phyloP scores from a whole-genome alignment of 352 stramenopile species.

The Phytophthora pseudosyringae region DNA sequence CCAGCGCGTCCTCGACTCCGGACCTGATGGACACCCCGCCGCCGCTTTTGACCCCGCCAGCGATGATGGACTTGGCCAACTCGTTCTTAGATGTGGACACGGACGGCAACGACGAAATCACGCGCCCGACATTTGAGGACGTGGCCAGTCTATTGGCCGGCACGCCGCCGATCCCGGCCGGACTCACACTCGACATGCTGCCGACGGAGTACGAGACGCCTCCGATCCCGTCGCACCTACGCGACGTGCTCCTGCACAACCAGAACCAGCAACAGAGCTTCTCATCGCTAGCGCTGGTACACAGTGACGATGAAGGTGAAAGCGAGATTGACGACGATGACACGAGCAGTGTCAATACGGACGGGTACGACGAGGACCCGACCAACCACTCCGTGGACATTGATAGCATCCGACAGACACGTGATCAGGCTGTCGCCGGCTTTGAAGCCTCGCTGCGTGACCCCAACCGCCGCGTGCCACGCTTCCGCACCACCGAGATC shows the following conservation, averaged over 20 bases:
- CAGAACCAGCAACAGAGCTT: slow-evolving; percentile 21
- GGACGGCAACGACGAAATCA: slow-evolving; percentile 46
- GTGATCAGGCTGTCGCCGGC: slow-evolving; percentile 35
- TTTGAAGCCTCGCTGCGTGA: slow-evolving; percentile 53
- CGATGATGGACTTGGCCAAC: slow-evolving; percentile 46
- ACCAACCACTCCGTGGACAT: slow-evolving; percentile 48
- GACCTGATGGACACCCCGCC: slow-evolving; percentile 35
- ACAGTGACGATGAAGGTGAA: slow-evolving; percentile 35
- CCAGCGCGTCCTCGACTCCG: slow-evolving; percentile 33
- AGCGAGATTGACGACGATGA: slow-evolving; percentile 44
- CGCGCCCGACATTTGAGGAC: slow-evolving; percentile 53
- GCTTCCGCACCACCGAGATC: slow-evolving; percentile 45
- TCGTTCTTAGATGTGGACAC: slow-evolving; percentile 68
- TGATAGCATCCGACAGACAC: slow-evolving; percentile 43
- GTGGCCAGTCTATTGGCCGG: slow-evolving; percentile 38
- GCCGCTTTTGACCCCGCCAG: slow-evolving; percentile 35
- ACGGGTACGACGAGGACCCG: slow-evolving; percentile 34
- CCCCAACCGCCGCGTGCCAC: slow-evolving; percentile 24
- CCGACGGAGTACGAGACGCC: slow-evolving; percentile 47
- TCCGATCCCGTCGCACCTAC: slow-evolving; percentile 42
- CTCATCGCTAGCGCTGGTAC: slow-evolving; percentile 13
- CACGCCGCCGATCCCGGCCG: slow-evolving; percentile 58
- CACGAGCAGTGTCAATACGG: slow-evolving; percentile 43
- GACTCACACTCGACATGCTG: slow-evolving; percentile 56
- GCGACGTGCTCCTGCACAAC: slow-evolving; percentile 33